A percentile compares a stretch with the other conserved stretches of the same genome.
Conservation (phyloP, 495 filamentous ascomycete genomes). For the Xylaria venustula region DNA sequence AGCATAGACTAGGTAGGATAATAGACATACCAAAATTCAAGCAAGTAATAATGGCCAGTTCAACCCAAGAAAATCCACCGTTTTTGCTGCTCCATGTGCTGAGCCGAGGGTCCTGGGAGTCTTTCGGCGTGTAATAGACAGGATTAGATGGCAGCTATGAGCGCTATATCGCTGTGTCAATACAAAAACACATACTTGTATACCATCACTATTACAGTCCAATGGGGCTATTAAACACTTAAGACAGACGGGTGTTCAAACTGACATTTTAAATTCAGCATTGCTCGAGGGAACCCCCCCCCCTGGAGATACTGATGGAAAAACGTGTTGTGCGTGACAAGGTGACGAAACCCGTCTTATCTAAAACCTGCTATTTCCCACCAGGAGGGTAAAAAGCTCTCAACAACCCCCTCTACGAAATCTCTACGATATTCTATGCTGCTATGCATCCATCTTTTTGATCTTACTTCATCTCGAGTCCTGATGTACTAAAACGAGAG, state of each 20-base stretch:
- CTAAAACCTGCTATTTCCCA: not conserved
- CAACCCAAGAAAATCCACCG: no score
- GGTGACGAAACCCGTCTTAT: not conserved
- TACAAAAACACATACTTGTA: not conserved
- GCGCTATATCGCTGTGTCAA: not conserved
- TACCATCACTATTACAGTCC: not conserved
- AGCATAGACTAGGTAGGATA: slow-evolving; percentile 40
- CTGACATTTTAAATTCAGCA: no score
- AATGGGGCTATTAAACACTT: no score
- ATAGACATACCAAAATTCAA: not conserved
- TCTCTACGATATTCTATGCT: no score
- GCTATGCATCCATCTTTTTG: no score
- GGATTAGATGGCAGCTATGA: not conserved
- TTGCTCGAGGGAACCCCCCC: no score
- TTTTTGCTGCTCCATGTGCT: not conserved
- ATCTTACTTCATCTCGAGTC: no score
- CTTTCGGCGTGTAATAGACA: not conserved
- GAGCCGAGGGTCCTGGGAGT: not conserved
- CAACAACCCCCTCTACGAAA: no score
- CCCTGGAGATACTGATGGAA: no score
- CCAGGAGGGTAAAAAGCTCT: not conserved
- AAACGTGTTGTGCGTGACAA: no score
- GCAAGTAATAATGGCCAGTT: no score
- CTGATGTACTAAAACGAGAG: no score
- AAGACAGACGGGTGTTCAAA: not conserved